Evolutionary conservation across 2,329 filamentous ascomycete genomes (phyloP), one percentile per base, ranked within the genome.

Genomic region (Aureobasidium sp.): DNA sequence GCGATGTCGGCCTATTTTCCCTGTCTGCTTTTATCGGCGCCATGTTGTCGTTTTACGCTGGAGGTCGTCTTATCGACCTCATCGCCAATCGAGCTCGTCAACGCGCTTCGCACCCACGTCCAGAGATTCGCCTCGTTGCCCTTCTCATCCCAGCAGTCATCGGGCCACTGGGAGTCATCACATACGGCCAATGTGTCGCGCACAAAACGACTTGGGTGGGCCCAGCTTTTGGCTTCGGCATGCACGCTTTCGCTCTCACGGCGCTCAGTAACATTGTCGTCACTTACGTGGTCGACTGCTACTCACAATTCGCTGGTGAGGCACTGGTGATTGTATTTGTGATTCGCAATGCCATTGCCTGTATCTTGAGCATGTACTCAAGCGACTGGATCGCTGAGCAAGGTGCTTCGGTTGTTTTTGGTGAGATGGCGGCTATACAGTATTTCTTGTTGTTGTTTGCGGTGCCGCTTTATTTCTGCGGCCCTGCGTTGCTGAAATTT

Each of bases 231-330:
- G 71, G 71, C 0, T 70, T 69, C 48, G 66, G 64, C 15, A 70
- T 73, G 67, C 68, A 71, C 50, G 68, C 65, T 4, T 73, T 73
- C 32, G 71, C 69, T 5, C 67, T 72, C 32, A 69, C 67, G 2
- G 68, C 69, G 1, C 64, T 68, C 20, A 66, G 64, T 23, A 73
- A 72, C 50, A 66, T 72, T 10, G 64, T 67, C 6, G 57, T 72
- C 9, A 70, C 68, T 7, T 72, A 70, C 42, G 63, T 66, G 10
- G 66, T 72, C 5, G 71, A 73, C 62, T 68, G 67, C 39, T 71
- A 70, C 56, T 62, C 63, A 17, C n/a, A 17, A 0, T 64, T 70
- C 32, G 67, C 70, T 5, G 70, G 68, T 1, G 70, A 73, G 61
- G 69, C 66, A 2, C 52, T 71, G 20, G 70, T 70, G 13, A 68